Percentiles rank a stretch among this genome's conserved stretches.
Conservation (phyloP, 2,329 filamentous ascomycete genomes). For the Tolypocladium sp. region DNA sequence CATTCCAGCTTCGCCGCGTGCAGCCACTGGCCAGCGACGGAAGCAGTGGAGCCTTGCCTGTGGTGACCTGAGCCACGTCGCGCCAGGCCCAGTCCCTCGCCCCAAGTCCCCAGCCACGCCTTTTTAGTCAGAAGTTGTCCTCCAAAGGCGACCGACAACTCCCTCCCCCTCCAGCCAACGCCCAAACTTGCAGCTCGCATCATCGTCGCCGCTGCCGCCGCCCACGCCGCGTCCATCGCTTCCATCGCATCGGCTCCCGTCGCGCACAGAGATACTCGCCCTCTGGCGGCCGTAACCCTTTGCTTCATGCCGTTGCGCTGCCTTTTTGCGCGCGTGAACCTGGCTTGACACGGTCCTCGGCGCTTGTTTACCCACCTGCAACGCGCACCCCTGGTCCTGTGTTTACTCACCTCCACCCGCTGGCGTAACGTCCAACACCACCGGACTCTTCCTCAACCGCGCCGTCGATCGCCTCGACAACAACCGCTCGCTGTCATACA, state of each 20-base stretch:
- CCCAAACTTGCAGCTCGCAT: slow-evolving; percentile 8
- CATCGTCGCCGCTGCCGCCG: slow-evolving; percentile 7
- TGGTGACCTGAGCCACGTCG: slow-evolving; percentile 1
- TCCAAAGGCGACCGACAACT: slow-evolving; percentile 8
- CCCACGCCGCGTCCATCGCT: slow-evolving; percentile 8
- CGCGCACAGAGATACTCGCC: slow-evolving; percentile 12
- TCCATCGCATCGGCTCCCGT: slow-evolving; percentile 12
- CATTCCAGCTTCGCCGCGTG: not conserved
- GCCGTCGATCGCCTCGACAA: not conserved
- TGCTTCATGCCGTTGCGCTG: slow-evolving; percentile 19
- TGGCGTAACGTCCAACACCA: slow-evolving; percentile 4
- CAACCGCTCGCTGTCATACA: not conserved
- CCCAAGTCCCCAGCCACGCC: slow-evolving; percentile 32
- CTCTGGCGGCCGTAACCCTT: slow-evolving; percentile 12
- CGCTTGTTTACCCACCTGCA: slow-evolving; percentile 21
- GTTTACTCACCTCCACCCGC: slow-evolving; percentile 19
- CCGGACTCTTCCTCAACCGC: slow-evolving; percentile 4
- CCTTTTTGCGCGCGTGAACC: slow-evolving; percentile 18
- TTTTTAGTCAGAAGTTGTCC: slow-evolving; percentile 17
- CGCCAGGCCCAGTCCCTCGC: not conserved
- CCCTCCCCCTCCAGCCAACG: slow-evolving; percentile 11
- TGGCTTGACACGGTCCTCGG: slow-evolving; percentile 14
- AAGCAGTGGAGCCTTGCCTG: not conserved
- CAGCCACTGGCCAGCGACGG: slow-evolving; percentile 4
- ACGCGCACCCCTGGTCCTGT: slow-evolving; percentile 20